Percentiles rank a stretch among this genome's conserved stretches.
phyloP scores from a whole-genome alignment of 345 rosid genomes.

The Crucihimalaya himalaica region DNA sequence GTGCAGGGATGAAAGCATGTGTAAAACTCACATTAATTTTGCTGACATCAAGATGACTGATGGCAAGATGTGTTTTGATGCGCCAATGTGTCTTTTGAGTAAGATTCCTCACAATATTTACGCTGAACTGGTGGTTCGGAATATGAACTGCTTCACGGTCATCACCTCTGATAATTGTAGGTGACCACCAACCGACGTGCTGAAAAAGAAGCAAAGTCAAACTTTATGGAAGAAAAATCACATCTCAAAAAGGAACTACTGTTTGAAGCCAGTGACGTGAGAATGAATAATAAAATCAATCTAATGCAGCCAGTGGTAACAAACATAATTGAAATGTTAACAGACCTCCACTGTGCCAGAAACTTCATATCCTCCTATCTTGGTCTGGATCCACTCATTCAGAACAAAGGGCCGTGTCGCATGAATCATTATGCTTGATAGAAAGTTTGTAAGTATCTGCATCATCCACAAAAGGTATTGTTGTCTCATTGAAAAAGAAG shows the following conservation, averaged over 20 bases:
- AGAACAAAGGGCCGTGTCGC: slow-evolving; percentile 83
- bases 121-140: slow-evolving; percentile 90
- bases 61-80: slow-evolving; percentile 80
- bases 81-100: slow-evolving; percentile 98
- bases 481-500: neutral
- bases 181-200: slow-evolving; percentile 99
- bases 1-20: neutral
- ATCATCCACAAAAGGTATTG: slow-evolving; percentile 28
- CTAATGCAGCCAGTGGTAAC: neutral
- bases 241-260: neutral
- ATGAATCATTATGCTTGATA: slow-evolving; percentile 92
- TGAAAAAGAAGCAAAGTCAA: slow-evolving; percentile 38
- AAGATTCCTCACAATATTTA: slow-evolving; percentile 89
- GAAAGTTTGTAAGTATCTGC: slow-evolving; percentile 94
- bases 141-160: slow-evolving; percentile 97
- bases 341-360: slow-evolving; percentile 99
- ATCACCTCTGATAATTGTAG: slow-evolving; percentile 92
- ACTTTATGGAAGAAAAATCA: slow-evolving; percentile 3
- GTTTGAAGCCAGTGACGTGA: slow-evolving; percentile 13
- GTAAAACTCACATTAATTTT: slow-evolving; percentile 70
- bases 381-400: slow-evolving; percentile 96
- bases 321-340: slow-evolving; percentile 20
- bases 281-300: neutral
- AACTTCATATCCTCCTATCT: slow-evolving; percentile 92
- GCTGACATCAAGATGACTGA: slow-evolving; percentile 89